Conservation (phyloP, 306 rosid genomes). For the Acacia acuminata region DNA sequence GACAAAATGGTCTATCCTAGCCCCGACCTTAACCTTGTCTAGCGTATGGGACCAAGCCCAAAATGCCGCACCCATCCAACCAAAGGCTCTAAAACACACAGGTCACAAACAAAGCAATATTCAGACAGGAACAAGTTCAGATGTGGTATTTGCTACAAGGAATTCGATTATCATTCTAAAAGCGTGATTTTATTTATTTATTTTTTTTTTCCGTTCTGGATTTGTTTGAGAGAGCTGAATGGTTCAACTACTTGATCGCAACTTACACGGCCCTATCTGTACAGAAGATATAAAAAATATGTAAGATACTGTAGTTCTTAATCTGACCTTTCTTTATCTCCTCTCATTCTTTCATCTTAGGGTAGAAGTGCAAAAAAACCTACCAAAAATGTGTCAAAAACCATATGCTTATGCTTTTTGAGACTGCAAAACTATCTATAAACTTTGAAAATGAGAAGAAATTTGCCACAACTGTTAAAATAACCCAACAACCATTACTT, state of each 20-base stretch:
- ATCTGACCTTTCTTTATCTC: neutral
- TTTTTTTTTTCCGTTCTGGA: no score
- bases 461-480: no score
- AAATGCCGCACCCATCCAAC: no score
- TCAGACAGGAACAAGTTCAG: neutral
- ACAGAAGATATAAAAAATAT: neutral
- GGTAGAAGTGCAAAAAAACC: no score
- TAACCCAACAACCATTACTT: no score
- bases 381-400: no score
- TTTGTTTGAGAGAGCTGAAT: neutral
- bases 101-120: neutral
- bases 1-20: no score
- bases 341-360: neutral
- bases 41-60: neutral
- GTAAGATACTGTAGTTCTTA: neutral
- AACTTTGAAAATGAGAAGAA: no score
- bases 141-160: neutral
- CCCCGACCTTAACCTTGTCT: neutral
- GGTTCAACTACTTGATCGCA: neutral
- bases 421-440: no score
- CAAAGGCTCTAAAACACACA: neutral
- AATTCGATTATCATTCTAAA: neutral
- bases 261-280: conserved; percentile 29
- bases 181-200: no score
- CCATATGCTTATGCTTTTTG: fast-evolving